A percentile compares a stretch with the other conserved stretches of the same genome.
Conservation (phyloP, 768 basidiomycete species). For the Suillus bovinus region DNA sequence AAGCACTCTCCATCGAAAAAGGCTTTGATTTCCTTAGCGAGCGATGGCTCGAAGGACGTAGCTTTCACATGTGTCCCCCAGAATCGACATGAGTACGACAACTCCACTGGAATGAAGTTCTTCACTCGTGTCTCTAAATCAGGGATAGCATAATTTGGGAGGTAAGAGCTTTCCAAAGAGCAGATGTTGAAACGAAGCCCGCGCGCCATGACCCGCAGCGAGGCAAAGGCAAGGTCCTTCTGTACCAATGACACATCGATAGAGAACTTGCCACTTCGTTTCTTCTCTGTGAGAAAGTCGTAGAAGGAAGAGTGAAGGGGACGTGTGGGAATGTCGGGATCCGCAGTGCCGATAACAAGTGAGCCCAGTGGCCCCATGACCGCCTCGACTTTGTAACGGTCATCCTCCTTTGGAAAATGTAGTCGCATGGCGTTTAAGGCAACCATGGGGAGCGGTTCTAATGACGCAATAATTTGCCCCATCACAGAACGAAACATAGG, state of each 20-base stretch:
- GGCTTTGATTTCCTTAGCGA: neutral
- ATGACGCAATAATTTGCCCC: conserved; percentile 7
- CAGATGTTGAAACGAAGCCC: conserved; percentile 38
- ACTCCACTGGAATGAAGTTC: conserved; percentile 5
- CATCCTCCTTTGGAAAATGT: neutral
- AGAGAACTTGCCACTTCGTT: neutral
- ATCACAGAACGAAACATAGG: conserved; percentile 11
- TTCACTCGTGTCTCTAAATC: conserved; percentile 1
- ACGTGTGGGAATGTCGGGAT: conserved; percentile 11
- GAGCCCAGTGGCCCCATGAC: conserved; percentile 9
- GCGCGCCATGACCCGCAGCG: conserved; percentile 29
- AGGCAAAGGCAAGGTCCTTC: conserved; percentile 21
- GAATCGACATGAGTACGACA: conserved; percentile 16
- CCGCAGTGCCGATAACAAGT: conserved; percentile 11
- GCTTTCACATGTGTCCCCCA: conserved; percentile 14
- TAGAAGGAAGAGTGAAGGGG: conserved; percentile 29
- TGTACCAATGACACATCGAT: conserved; percentile 15
- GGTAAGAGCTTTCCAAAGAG: conserved; percentile 31
- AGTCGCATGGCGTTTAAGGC: conserved; percentile 8
- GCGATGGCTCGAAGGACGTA: neutral
- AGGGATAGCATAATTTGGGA: conserved; percentile 27
- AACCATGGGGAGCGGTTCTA: conserved; percentile 6
- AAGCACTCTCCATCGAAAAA: conserved; percentile 11
- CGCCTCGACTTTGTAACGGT: conserved; percentile 9
- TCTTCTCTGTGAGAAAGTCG: neutral